Conservation (phyloP, 164 flowering plant species). For the Kalanchoe fedtschenkoi region DNA sequence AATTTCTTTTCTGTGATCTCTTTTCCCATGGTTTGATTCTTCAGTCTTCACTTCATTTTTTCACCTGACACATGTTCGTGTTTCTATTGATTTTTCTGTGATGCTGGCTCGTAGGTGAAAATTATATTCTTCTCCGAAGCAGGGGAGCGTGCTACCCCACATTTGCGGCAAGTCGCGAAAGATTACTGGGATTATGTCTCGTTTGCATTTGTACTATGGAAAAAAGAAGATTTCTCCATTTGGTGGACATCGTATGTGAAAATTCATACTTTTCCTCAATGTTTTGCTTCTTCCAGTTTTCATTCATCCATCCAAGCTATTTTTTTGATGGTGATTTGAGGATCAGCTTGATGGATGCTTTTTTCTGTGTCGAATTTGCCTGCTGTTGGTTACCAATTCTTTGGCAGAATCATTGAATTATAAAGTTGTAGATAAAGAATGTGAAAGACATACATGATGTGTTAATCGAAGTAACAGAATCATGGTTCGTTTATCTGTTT, state of each 20-base stretch:
- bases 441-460: no score
- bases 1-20: background rate
- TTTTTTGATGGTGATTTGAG: background rate
- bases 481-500: no score
- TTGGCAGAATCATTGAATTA: no score
- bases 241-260: conserved; percentile 83
- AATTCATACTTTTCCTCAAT: background rate
- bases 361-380: no score
- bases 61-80: background rate
- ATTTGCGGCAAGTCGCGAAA: conserved; percentile 67
- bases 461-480: no score
- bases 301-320: background rate
- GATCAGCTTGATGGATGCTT: no score
- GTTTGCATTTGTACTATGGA: conserved; percentile 80
- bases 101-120: conserved; percentile 42
- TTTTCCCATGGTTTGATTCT: no score
- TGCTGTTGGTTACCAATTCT: no score
- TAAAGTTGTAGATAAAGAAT: no score
- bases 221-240: conserved; percentile 64
- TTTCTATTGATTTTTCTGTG: background rate
- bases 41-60: background rate
- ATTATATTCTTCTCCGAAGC: conserved; percentile 74
- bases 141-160: conserved; percentile 91
- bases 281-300: background rate
- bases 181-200: conserved; percentile 64